Base-by-base conservation (phyloP, 2,329 filamentous ascomycete genomes). In the Zarea fungicola region DNA sequence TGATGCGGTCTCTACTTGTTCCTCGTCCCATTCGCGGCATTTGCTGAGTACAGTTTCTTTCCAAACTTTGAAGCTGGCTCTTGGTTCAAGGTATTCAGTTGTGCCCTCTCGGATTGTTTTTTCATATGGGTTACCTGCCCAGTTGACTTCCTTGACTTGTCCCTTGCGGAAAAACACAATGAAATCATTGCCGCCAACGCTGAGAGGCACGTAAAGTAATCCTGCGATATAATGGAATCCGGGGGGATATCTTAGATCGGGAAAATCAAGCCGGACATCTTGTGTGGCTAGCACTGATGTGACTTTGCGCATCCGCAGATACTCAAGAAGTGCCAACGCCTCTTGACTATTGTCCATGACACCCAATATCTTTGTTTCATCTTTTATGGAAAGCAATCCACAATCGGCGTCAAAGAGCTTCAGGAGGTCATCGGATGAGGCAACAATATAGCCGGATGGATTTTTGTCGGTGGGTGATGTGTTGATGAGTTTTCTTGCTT, bases 131-230 rank as follows among this genome's bases (percentile, higher is more conserved):
- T 90, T 96, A 3, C 84, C 90, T 3, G 87, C 89, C 89, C 85
- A 95, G 64, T 85, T 91, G 18, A 87, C 88, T 65, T 89, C 84
- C 60, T 78, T 85, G 23, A 81, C 63, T 58, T 91, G 87, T 0
- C 84, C 83, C 56, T 77, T 84, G n/a, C 90, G 80, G 68, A 95
- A 95, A 62, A 96, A 95, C 0, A 90, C 87, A 36, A 96, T 95
- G 58, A 96, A 96, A 58, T 96, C 90, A 25, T 73, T 74, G 1
- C 90, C 90, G 2, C 81, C 80, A 1, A 80, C 74, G 14, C 87
- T 91, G 2, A 96, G 69, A 0, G 90, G 90, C 0, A 96, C 89
- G 47, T 95, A 83, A 0, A 96, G 70, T 41, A 95, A 66, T 0
- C 90, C 90, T 0, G 89, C 87, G 50, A 96, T 80, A 18, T 83